These are phyloP conservation scores for Nemania abortiva DNA, from an alignment of 2,329 filamentous ascomycete genomes.

Conservation along the genomic window DNA sequence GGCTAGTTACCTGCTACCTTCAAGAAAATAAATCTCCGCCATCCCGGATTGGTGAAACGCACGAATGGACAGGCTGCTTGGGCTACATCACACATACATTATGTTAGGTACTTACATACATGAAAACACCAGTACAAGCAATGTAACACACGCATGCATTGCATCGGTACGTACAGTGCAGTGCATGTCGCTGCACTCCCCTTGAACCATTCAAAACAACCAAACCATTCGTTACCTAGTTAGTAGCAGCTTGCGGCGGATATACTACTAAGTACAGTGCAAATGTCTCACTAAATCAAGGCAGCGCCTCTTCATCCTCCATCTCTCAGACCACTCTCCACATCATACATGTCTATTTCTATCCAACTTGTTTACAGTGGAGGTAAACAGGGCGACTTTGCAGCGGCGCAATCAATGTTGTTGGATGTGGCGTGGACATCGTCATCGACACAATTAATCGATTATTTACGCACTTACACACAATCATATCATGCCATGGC, in stretches of 20 bases:
- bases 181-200: no score
- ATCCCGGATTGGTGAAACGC: slow-evolving; percentile 31
- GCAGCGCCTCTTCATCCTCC: slow-evolving; percentile 7
- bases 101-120: slow-evolving; percentile 1
- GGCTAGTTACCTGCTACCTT: no score
- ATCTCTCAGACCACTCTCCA: slow-evolving; percentile 19
- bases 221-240: slow-evolving; percentile 8
- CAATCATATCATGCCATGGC: slow-evolving; percentile 15
- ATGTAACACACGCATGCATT: neutral
- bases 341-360: neutral
- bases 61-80: slow-evolving; percentile 29
- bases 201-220: no score
- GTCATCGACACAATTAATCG: neutral
- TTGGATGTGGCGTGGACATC: slow-evolving; percentile 4
- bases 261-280: no score
- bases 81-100: slow-evolving; percentile 14
- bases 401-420: neutral
- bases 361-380: slow-evolving; percentile 18
- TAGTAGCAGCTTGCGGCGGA: neutral
- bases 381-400: slow-evolving; percentile 17
- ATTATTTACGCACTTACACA: neutral
- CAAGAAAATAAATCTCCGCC: slow-evolving; percentile 33
- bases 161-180: no score
- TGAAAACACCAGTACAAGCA: neutral
- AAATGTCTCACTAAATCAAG: slow-evolving; percentile 27